Evolutionary conservation across 129 eudicot genomes (phyloP).

Genomic region (Centaurea solstitialis): DNA sequence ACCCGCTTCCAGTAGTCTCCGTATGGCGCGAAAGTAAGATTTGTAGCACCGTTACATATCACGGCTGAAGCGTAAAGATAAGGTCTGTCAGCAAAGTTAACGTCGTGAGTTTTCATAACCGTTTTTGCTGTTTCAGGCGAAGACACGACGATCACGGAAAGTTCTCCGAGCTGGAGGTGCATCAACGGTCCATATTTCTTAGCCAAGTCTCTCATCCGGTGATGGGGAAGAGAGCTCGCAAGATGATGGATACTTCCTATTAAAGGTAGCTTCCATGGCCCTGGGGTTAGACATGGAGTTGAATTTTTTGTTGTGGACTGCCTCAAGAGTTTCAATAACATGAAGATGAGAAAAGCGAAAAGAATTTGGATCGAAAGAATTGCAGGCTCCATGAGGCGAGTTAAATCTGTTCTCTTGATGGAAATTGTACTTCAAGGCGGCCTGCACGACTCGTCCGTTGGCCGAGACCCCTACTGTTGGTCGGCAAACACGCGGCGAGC

Average conservation of each 20-base stretch:
- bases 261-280: constrained; percentile 42
- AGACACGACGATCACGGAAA: constrained; percentile 26
- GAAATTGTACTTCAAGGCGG: no score
- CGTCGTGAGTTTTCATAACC: constrained; percentile 36
- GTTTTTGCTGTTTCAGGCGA: constrained; percentile 36
- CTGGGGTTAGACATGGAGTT: constrained; percentile 32
- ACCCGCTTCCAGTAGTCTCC: constrained; percentile 37
- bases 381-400: constrained; percentile 20
- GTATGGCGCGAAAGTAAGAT: constrained; percentile 32
- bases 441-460: no score
- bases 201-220: constrained; percentile 25
- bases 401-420: background rate
- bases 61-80: constrained; percentile 19
- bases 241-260: constrained; percentile 49
- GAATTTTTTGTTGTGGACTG: constrained; percentile 6
- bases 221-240: constrained; percentile 35
- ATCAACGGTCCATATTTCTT: constrained; percentile 33
- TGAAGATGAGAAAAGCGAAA: constrained; percentile 22
- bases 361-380: constrained; percentile 6
- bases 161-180: constrained; percentile 36
- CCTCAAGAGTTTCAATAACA: constrained; percentile 2
- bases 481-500: no score
- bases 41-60: constrained; percentile 26
- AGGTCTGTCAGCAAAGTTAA: constrained; percentile 31
- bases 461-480: no score